Evolutionary conservation across 1,284 basidiomycete species (phyloP), one percentile per base, ranked within the genome.

Genomic region (Xerocomus alliaceus): DNA sequence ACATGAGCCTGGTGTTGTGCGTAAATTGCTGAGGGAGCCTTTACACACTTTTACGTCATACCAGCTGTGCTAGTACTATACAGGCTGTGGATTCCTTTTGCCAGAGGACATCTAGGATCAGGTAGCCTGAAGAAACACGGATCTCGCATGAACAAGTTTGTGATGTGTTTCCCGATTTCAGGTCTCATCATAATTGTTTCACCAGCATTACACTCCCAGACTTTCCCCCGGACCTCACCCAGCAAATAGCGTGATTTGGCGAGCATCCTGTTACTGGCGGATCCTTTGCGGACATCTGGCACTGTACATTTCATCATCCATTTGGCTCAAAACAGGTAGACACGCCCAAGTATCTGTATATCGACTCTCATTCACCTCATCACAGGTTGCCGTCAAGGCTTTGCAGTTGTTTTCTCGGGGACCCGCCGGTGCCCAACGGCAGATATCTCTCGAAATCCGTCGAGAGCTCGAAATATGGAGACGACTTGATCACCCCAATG

Each of bases 311-410:
- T 39, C 22, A 37, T 28, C 26, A 45, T 17, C 26, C 47, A 0
- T 55, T 58, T 15, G 61, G 54, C 22, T 18, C 49, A 9, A 54
- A 45, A 55, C 15, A 54, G 56, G 57, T 10, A 4, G 48, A 22
- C 26, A 15, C 12, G 4, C n/a, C n/a, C n/a, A n/a, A n/a, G n/a
- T n/a, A n/a, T n/a, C n/a, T n/a, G n/a, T n/a, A 24, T 35, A 11
- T n/a, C 34, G 18, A 34, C 35, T 1, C 15, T 20, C 8, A 20
- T 39, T 63, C 31, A 52, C 22, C n/a, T 22, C 26, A 13, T 24
- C n/a, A 24, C 39, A 71, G 70, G 68, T 70, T 20, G 68, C 65
- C 37, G 65, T 69, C 49, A 70, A 71, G 37, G 37, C 58, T 9
- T 50, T 69, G 39, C 65, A 55, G 18, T 50, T 60, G 26, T 49